Conservation (phyloP, 805 yeast species). For the Blastobotrys americana region DNA sequence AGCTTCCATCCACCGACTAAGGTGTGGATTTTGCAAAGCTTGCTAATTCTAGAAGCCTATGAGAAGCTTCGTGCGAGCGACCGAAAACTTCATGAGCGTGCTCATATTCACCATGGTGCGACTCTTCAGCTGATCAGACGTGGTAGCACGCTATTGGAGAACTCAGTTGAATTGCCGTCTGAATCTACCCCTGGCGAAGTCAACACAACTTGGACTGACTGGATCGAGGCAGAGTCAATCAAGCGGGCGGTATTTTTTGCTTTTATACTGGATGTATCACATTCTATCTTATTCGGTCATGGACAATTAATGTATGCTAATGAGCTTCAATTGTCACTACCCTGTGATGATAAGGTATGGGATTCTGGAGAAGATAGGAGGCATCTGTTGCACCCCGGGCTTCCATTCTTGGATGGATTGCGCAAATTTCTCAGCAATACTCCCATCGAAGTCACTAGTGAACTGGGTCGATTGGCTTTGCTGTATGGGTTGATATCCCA, state of each 20-base stretch:
- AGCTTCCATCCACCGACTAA: slow-evolving; percentile 71
- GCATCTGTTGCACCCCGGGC: slow-evolving; percentile 13
- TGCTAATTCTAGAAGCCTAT: slow-evolving; percentile 62
- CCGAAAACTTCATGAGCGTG: slow-evolving; percentile 67
- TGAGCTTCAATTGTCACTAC: slow-evolving; percentile 53
- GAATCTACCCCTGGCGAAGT: slow-evolving; percentile 24
- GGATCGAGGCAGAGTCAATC: slow-evolving; percentile 76
- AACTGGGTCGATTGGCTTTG: slow-evolving; percentile 59
- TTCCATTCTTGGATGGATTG: slow-evolving; percentile 48
- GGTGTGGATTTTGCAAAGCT: slow-evolving; percentile 67
- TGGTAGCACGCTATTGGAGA: slow-evolving; percentile 38
- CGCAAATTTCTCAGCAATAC: slow-evolving; percentile 50
- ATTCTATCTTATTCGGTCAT: slow-evolving; percentile 73
- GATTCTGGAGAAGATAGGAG: slow-evolving; percentile 26
- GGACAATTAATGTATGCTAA: slow-evolving; percentile 48
- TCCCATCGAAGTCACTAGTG: slow-evolving; percentile 37
- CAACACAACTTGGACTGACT: slow-evolving; percentile 37
- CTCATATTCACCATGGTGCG: slow-evolving; percentile 81
- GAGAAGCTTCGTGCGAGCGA: slow-evolving; percentile 65
- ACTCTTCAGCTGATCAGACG: slow-evolving; percentile 70
- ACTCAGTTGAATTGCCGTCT: slow-evolving; percentile 24
- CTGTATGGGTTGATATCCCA: slow-evolving; percentile 60
- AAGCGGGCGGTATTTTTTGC: slow-evolving; percentile 76
- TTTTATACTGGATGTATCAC: slow-evolving; percentile 70
- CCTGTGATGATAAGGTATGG: slow-evolving; percentile 59